Base-by-base conservation (phyloP, 805 yeast genomes). In the Candida ascalaphidarum region DNA sequence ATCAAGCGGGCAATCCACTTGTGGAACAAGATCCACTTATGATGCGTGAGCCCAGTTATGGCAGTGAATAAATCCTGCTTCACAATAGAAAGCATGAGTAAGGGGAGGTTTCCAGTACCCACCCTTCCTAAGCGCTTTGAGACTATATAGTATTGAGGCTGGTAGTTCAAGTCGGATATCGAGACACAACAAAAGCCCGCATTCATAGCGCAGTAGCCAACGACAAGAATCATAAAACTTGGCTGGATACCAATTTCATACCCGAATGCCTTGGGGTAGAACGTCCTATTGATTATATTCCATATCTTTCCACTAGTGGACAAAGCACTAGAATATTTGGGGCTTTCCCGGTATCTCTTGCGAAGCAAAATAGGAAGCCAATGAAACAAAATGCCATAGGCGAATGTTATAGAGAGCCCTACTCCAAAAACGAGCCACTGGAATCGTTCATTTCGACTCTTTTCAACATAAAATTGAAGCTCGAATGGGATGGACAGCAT, bases 1-100 rank as follows among this genome's bases (percentile, higher is more conserved):
- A 64, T 48, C 7, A 48, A 37, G 21, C 71, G 44, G 14, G 69
- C 64, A 17, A 65, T 36, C 71, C 71, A 65, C 21, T 57, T 55
- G 35, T 68, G 74, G 18, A 65, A 40, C 13, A 61, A 46, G 3
- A 44, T 44, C 3, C 61, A 30, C 30, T 63, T 48, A 33, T 66
- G 71, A 28, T 48, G 57, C 15, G 60, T 48, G 18, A 67, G 46
- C 3, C 74, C 74, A 0, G 67, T 44, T 7, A 65, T 27, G 2
- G 58, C 46, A 1, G 64, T 46, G 3, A 67, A 30, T 7, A 61
- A 28, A 32, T 63, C 66, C 34, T 62, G 54, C 35, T 65, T 65
- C n/a, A 54, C 42, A 4, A 62, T 48, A 19, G 58, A 38, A 6
- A 66, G 27, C 30, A 57, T 50, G 15, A 65, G 30, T 4, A 55